A percentile compares a stretch with the other conserved stretches of the same genome.
phyloP scores from a whole-genome alignment of 2,329 filamentous ascomycete genomes.

The Lecanicillium sp. region DNA sequence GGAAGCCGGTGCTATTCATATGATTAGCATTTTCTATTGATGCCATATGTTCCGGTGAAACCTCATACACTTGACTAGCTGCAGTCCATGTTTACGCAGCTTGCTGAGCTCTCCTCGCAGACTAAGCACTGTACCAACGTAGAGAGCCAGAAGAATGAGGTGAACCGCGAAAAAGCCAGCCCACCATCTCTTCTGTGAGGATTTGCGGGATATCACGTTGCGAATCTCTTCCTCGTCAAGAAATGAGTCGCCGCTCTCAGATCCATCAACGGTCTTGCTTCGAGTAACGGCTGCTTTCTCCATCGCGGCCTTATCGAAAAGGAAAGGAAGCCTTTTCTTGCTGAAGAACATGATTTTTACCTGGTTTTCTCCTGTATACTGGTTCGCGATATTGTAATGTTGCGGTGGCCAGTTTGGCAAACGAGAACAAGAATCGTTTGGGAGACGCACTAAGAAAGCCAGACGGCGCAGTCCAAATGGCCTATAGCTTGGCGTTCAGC shows the following conservation, averaged over 20 bases:
- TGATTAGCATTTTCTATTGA: not conserved
- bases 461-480: no score
- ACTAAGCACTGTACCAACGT: not conserved
- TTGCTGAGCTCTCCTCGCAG: not conserved
- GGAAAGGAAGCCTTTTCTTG: conserved; percentile 6
- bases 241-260: conserved; percentile 10
- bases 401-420: no score
- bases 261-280: conserved; percentile 6
- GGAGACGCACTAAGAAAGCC: no score
- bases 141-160: not conserved
- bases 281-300: not conserved
- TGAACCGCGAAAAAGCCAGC: not conserved
- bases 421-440: no score
- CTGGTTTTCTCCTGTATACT: no score
- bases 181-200: conserved; percentile 9
- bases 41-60: not conserved
- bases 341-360: conserved; percentile 11
- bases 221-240: conserved; percentile 12
- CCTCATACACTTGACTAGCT: conserved; percentile 6
- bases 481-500: no score
- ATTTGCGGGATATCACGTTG: not conserved
- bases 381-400: no score
- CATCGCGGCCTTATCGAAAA: conserved; percentile 4
- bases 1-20: conserved; percentile 1
- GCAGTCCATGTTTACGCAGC: conserved; percentile 4